Conservation (phyloP, 495 filamentous ascomycete genomes). For the Rhypophila decipiens region DNA sequence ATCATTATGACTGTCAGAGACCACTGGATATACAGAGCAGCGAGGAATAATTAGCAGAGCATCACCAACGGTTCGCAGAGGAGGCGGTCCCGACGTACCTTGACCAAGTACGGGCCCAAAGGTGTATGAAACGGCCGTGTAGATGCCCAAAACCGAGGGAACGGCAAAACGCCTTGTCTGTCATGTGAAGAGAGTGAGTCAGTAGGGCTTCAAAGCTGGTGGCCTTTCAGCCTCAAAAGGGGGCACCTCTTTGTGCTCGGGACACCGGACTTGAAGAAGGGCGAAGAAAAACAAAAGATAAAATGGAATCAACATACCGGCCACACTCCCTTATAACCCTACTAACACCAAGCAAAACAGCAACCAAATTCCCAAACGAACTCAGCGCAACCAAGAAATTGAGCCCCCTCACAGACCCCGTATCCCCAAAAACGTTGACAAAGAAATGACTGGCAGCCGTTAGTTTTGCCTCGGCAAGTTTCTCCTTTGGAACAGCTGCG, state of each 20-base stretch:
- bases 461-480: slow-evolving; percentile 46
- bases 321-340: slow-evolving; percentile 57
- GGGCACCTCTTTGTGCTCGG: too few relatives aligned
- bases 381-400: slow-evolving; percentile 58
- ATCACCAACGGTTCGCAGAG: too few relatives aligned
- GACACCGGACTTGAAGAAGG: too few relatives aligned
- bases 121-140: slow-evolving; percentile 59
- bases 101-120: slow-evolving; percentile 50
- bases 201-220: too few relatives aligned
- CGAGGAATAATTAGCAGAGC: too few relatives aligned
- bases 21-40: too few relatives aligned
- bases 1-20: slow-evolving; percentile 57
- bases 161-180: slow-evolving; percentile 62
- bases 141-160: slow-evolving; percentile 56
- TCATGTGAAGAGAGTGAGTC: neutral
- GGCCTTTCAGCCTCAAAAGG: too few relatives aligned
- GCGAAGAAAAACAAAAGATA: too few relatives aligned
- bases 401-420: slow-evolving; percentile 43
- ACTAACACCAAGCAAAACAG: slow-evolving; percentile 52
- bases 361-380: slow-evolving; percentile 58
- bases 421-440: slow-evolving; percentile 50
- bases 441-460: slow-evolving; percentile 57
- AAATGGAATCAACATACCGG: slow-evolving; percentile 18
- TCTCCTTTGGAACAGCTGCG: slow-evolving; percentile 47
- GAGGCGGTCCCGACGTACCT: too few relatives aligned